These are phyloP conservation scores for baker's yeast (Saccharomyces cerevisiae) DNA, from an alignment of 805 yeast species.

Conservation along the genomic window DNA sequence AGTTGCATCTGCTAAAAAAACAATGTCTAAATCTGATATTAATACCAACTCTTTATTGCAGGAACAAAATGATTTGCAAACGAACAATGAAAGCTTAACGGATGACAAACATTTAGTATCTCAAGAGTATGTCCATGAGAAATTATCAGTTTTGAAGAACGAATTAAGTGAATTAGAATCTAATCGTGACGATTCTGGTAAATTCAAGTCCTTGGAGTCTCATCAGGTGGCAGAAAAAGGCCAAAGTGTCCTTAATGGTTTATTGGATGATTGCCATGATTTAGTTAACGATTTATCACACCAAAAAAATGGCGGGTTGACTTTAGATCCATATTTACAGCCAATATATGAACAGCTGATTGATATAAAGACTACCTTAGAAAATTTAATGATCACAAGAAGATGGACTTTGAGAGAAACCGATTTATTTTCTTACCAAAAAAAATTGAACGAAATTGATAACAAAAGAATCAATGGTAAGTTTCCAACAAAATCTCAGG, in stretches of 20 bases:
- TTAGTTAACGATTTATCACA: slow-evolving; percentile 60
- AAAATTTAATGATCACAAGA: slow-evolving; percentile 79
- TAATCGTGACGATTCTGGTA: slow-evolving; percentile 49
- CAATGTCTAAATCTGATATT: slow-evolving; percentile 6
- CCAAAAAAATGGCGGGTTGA: slow-evolving; percentile 23
- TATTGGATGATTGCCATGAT: slow-evolving; percentile 76
- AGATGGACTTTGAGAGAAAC: slow-evolving; percentile 98
- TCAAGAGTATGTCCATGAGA: slow-evolving; percentile 22
- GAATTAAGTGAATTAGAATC: slow-evolving; percentile 39
- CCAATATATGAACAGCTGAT: slow-evolving; percentile 57
- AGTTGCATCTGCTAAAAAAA: slow-evolving; percentile 34
- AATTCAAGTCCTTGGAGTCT: slow-evolving; percentile 37
- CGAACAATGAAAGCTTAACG: slow-evolving; percentile 4
- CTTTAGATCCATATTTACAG: slow-evolving; percentile 43
- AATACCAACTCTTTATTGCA: slow-evolving; percentile 2
- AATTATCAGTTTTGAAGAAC: slow-evolving; percentile 27
- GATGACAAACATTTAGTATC: slow-evolving; percentile 12
- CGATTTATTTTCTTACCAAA: slow-evolving; percentile 79
- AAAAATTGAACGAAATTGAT: slow-evolving; percentile 64
- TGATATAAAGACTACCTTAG: slow-evolving; percentile 63
- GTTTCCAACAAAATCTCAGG: slow-evolving; percentile 34
- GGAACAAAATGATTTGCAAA: not conserved
- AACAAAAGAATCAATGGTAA: slow-evolving; percentile 57
- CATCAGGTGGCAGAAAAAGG: slow-evolving; percentile 32
- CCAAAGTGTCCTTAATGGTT: slow-evolving; percentile 53